Evolutionary conservation across 192 early-diverging fungal species (phyloP), one percentile per base, ranked within the genome.

Genomic region (Coemansia asiatica): DNA sequence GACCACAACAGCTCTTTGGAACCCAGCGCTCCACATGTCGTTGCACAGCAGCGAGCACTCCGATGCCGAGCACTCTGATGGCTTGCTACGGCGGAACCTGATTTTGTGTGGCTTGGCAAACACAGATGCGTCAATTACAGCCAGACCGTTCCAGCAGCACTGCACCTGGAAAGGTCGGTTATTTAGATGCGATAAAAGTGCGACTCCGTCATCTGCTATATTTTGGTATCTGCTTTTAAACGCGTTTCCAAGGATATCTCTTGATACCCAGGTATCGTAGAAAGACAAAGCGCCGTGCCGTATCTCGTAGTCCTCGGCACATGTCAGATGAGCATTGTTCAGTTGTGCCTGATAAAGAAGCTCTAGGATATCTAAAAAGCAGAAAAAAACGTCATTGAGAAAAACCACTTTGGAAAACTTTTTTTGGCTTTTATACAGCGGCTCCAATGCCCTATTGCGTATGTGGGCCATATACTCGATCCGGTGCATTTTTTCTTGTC

Each of bases 71-170:
- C 83, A 85, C 60, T 85, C 81, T 15, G 50, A 53, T 0, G 57
- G 51, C 16, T 23, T 31, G 61, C 67, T 66, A 10, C 80, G 69
- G 19, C 73, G 53, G 25, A 71, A 68, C 16, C 63, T 61, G 50
- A 78, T 54, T 2, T 47, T 63, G 13, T 47, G 36, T 29, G 48
- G 27, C 13, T 59, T 47, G 4, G 21, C 21, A 46, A 85, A 79
- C 36, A 75, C 81, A 0, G 6, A 50, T 8, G 81, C 67, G 56
- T 79, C 71, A 10, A 85, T 60, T 18, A 83, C 70, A 0, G 74
- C 69, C 38, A 75, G 48, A 22, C 83, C 83, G 56, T 82, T 85
- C 80, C 83, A 85, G 55, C 83, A 85, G 48, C 76, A 85, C 49
- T 80, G 76, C 21, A 74, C 74, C 51, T 83, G 83, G 47, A 76